Conservation (phyloP, 192 early-diverging fungal genomes). For the Entomortierella beljakovae region DNA sequence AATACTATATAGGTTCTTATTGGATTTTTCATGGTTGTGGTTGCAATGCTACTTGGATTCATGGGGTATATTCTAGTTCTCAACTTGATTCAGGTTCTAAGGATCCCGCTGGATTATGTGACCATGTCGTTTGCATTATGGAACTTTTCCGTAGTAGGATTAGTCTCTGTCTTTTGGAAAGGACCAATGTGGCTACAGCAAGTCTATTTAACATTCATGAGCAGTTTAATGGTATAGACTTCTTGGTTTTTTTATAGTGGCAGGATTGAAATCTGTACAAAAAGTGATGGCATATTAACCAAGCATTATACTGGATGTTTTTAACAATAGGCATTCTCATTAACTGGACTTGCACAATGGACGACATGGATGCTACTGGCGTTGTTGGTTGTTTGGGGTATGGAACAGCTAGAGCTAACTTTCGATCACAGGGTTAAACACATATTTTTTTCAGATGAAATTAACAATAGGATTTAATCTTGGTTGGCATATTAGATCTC, state of each 20-base stretch:
- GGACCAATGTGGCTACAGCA: slow-evolving; percentile 84
- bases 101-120: slow-evolving; percentile 77
- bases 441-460: not conserved
- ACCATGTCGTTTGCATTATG: slow-evolving; percentile 82
- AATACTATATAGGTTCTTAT: slow-evolving; percentile 65
- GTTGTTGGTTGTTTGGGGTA: slow-evolving; percentile 86
- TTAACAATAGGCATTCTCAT: slow-evolving; percentile 70
- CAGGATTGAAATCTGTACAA: not conserved
- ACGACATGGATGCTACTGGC: slow-evolving; percentile 88
- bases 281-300: too few species aligned
- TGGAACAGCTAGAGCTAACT: not conserved
- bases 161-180: slow-evolving; percentile 84
- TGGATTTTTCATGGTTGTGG: slow-evolving; percentile 80
- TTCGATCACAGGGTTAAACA: not conserved
- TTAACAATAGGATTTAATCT: not conserved
- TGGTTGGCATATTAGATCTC: slow-evolving; percentile 69
- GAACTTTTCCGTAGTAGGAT: slow-evolving; percentile 81
- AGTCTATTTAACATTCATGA: slow-evolving; percentile 82
- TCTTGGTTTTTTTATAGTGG: not conserved
- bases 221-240: slow-evolving; percentile 76
- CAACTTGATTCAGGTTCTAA: slow-evolving; percentile 61
- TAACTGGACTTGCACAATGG: slow-evolving; percentile 75
- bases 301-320: not conserved
- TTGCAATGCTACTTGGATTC: slow-evolving; percentile 75
- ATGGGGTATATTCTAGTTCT: slow-evolving; percentile 77